Conservation (phyloP, 768 basidiomycete species). For the Mycena indigotica region DNA sequence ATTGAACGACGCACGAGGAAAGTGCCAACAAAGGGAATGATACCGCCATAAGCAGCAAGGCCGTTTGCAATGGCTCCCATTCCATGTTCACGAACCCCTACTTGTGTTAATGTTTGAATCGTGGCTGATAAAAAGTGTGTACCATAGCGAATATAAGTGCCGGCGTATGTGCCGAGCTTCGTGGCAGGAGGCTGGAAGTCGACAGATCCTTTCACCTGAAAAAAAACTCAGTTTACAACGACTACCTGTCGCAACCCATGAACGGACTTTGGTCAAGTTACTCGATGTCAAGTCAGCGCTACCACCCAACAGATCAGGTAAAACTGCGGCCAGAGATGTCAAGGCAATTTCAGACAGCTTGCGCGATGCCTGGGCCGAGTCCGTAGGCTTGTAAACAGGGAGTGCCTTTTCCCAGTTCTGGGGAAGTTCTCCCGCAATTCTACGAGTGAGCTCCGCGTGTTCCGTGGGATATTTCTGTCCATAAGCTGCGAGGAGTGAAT, state of each 20-base stretch:
- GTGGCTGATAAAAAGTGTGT: background rate
- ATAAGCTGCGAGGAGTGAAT: slow-evolving; percentile 66
- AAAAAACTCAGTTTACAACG: background rate
- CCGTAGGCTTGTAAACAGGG: slow-evolving; percentile 81
- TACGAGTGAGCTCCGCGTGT: slow-evolving; percentile 82
- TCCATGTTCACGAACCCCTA: slow-evolving; percentile 86
- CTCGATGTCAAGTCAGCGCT: slow-evolving; percentile 92
- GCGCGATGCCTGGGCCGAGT: slow-evolving; percentile 86
- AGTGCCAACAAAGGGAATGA: slow-evolving; percentile 89
- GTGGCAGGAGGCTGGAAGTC: slow-evolving; percentile 94
- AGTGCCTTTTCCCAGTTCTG: slow-evolving; percentile 84
- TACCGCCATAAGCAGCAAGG: slow-evolving; percentile 84
- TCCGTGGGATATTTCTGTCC: slow-evolving; percentile 79
- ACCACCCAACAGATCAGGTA: slow-evolving; percentile 88
- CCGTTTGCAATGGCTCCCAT: slow-evolving; percentile 98
- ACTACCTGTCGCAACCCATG: background rate
- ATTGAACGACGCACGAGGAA: slow-evolving; percentile 65
- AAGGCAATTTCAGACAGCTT: slow-evolving; percentile 92
- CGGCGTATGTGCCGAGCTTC: slow-evolving; percentile 79
- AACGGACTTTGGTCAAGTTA: slow-evolving; percentile 53
- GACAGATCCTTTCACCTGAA: slow-evolving; percentile 69
- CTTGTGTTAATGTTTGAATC: background rate
- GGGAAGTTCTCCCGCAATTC: slow-evolving; percentile 82
- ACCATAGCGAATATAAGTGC: slow-evolving; percentile 92
- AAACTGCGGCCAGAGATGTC: slow-evolving; percentile 66